Percentiles rank a stretch among this genome's conserved stretches.
Evolutionary conservation across 2,329 filamentous ascomycete genomes (phyloP).

Genomic region (Phialophora verrucosa): DNA sequence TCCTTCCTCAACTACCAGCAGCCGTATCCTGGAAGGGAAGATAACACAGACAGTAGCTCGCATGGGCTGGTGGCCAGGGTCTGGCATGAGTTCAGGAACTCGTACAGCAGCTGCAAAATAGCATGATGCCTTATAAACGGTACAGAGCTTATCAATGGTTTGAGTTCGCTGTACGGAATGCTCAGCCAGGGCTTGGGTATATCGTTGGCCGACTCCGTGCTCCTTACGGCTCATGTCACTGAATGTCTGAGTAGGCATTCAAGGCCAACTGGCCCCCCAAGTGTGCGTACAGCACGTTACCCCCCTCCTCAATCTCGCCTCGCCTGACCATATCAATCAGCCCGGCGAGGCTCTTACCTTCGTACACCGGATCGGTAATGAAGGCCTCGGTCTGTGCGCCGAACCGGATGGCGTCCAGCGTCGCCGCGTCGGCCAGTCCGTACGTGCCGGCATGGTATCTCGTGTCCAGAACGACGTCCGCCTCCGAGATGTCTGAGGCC

Average conservation of each 20-base stretch:
- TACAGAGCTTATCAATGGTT: too few relatives aligned
- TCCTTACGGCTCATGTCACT: constrained; percentile 34
- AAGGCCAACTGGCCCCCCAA: constrained; percentile 72
- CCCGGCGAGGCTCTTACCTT: constrained; percentile 75
- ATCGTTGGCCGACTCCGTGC: too few relatives aligned
- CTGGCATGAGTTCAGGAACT: too few relatives aligned
- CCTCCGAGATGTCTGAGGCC: constrained; percentile 64
- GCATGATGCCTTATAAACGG: too few relatives aligned
- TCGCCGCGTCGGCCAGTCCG: constrained; percentile 69
- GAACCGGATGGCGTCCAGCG: constrained; percentile 71
- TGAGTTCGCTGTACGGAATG: too few relatives aligned
- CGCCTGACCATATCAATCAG: constrained; percentile 71
- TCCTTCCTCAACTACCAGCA: too few relatives aligned
- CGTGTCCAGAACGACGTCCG: constrained; percentile 68
- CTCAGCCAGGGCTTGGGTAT: too few relatives aligned
- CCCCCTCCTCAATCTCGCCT: constrained; percentile 65
- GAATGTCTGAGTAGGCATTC: constrained; percentile 66
- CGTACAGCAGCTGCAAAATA: too few relatives aligned
- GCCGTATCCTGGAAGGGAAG: too few relatives aligned
- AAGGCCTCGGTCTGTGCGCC: constrained; percentile 72
- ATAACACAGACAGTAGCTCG: too few relatives aligned
- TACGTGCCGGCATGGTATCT: constrained; percentile 71
- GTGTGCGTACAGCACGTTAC: constrained; percentile 73
- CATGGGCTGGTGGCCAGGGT: too few relatives aligned
- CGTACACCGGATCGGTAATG: constrained; percentile 77